Conservation (phyloP, 345 rosid genomes). For the Eucalyptus brandiana region DNA sequence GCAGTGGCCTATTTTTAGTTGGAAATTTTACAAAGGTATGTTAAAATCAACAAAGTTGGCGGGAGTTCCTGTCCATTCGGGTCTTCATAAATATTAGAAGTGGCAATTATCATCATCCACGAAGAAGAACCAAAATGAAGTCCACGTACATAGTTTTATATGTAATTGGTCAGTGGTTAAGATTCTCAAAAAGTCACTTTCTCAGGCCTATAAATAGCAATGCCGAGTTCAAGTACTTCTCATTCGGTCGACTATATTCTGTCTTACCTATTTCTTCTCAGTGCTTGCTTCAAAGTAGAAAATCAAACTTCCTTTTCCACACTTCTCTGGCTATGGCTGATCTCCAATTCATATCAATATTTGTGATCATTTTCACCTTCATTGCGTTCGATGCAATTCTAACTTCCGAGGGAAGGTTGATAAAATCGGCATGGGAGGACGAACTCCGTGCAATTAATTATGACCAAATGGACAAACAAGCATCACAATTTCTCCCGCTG, state of each 20-base stretch:
- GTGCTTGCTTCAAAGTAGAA: no score
- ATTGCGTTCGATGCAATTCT: constrained; percentile 2
- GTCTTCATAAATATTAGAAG: neutral
- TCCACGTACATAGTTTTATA: neutral
- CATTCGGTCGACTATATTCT: neutral
- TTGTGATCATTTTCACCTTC: constrained; percentile 4
- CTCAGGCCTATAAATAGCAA: neutral
- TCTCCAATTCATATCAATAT: neutral
- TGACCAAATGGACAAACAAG: neutral
- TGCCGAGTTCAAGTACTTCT: neutral
- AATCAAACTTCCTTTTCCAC: neutral
- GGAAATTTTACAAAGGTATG: no score
- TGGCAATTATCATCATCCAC: neutral
- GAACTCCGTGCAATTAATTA: neutral
- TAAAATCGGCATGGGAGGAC: no score
- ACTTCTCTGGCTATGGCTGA: constrained; percentile 3
- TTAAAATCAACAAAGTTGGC: no score
- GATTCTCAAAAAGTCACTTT: neutral
- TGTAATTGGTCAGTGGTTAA: neutral
- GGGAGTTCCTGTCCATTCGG: no score
- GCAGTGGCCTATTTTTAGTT: neutral
- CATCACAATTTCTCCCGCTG: neutral
- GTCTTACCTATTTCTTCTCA: neutral
- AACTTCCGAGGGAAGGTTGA: neutral
- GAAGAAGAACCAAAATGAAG: neutral